These are phyloP conservation scores for Lichtheimia ornata DNA, from an alignment of 371 early-diverging fungal genomes.

Conservation along the genomic window DNA sequence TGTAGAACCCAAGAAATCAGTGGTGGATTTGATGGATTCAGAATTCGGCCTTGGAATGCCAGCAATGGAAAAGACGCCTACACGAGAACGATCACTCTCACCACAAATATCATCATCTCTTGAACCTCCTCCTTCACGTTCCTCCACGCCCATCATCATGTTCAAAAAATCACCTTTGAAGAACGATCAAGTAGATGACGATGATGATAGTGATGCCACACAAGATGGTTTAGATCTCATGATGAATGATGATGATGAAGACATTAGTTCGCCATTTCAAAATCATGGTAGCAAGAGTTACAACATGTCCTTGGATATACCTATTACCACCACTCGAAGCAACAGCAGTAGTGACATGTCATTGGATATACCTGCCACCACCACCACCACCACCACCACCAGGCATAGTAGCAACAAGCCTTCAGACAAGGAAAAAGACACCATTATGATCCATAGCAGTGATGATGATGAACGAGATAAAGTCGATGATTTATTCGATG, in stretches of 20 bases:
- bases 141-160: not conserved
- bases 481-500: constrained; percentile 14
- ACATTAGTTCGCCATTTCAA: not conserved
- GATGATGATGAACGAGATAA: not conserved
- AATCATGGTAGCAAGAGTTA: too few species aligned
- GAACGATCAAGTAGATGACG: not conserved
- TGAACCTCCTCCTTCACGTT: not conserved
- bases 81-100: not conserved
- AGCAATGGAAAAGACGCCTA: not conserved
- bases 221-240: not conserved
- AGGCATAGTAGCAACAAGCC: not conserved
- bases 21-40: too few species aligned
- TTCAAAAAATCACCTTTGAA: too few species aligned
- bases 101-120: not conserved
- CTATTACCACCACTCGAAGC: not conserved
- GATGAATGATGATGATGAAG: not conserved
- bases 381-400: too few species aligned
- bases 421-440: not conserved
- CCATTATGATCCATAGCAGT: not conserved
- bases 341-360: not conserved
- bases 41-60: too few species aligned
- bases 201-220: constrained; percentile 3
- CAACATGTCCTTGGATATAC: not conserved
- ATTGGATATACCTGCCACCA: not conserved
- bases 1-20: too few species aligned